phyloP scores from a whole-genome alignment of 805 yeast genomes.

The Metschnikowia dekortorum region DNA sequence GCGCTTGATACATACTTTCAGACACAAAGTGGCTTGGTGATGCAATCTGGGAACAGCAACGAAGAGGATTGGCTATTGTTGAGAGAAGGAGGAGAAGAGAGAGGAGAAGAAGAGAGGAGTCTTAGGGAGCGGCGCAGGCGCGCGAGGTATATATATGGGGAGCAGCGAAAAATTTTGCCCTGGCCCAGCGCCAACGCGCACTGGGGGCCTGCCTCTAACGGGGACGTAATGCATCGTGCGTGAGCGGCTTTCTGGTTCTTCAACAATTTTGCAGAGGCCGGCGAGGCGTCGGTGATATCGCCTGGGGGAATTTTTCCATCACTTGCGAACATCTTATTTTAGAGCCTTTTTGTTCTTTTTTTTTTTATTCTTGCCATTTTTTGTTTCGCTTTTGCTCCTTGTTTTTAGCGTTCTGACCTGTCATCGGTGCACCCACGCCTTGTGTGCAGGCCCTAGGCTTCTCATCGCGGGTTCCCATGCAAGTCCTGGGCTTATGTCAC shows the following conservation, averaged over 20 bases:
- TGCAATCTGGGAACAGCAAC: slow-evolving; percentile 20
- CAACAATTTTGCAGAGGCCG: too few relatives aligned
- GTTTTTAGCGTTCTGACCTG: too few relatives aligned
- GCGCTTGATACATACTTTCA: slow-evolving; percentile 12
- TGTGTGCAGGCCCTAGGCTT: background rate
- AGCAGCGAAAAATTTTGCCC: slow-evolving; percentile 8
- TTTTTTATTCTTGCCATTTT: too few relatives aligned
- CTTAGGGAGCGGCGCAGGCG: slow-evolving; percentile 4
- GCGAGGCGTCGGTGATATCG: too few relatives aligned
- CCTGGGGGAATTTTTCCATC: too few relatives aligned
- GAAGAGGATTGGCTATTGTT: slow-evolving; percentile 19
- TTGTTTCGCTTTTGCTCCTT: too few relatives aligned
- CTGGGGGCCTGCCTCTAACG: slow-evolving; percentile 6
- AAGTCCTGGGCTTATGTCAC: background rate
- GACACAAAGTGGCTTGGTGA: slow-evolving; percentile 12
- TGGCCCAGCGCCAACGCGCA: background rate
- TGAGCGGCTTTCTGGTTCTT: slow-evolving; percentile 1
- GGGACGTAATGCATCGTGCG: slow-evolving; percentile 15
- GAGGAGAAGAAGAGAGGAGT: slow-evolving; percentile 9
- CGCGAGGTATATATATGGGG: slow-evolving; percentile 11
- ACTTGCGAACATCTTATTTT: too few relatives aligned
- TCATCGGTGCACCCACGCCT: background rate
- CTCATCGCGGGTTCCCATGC: background rate
- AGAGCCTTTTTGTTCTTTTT: too few relatives aligned
- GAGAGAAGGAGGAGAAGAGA: slow-evolving; percentile 36